Conservation (phyloP, 805 yeast species). For the Yamadazyma kitorensis region DNA sequence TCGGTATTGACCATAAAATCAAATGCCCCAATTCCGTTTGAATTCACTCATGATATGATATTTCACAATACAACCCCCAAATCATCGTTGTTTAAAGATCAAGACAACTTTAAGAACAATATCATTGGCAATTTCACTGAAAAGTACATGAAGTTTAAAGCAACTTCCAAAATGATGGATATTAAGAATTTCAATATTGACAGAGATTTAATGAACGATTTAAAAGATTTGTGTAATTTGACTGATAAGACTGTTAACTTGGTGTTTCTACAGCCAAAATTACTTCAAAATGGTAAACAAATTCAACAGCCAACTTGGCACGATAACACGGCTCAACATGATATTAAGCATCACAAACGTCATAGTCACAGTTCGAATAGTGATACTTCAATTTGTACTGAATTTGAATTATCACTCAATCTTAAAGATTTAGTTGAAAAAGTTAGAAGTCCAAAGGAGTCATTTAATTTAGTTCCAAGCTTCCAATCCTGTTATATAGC, state of each 20-base stretch:
- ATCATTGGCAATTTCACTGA: conserved; percentile 21
- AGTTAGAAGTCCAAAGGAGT: conserved; percentile 5
- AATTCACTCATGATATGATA: conserved; percentile 33
- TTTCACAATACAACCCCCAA: conserved; percentile 19
- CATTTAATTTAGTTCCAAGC: conserved; percentile 33
- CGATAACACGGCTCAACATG: no score
- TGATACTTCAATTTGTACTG: no score
- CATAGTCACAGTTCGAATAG: no score
- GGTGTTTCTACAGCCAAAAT: conserved; percentile 15
- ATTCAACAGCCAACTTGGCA: conserved; percentile 4
- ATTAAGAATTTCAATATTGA: conserved; percentile 26
- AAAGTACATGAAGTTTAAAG: conserved; percentile 17
- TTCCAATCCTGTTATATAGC: conserved; percentile 35
- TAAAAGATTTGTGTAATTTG: conserved; percentile 25
- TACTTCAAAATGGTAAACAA: conserved; percentile 6
- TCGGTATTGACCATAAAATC: conserved; percentile 32
- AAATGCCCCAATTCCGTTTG: conserved; percentile 35
- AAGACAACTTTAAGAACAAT: conserved; percentile 24
- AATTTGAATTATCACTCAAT: conserved; percentile 16
- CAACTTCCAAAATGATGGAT: conserved; percentile 20
- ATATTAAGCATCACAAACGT: no score
- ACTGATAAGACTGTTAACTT: conserved; percentile 26
- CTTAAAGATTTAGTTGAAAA: conserved; percentile 7
- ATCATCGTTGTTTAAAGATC: conserved; percentile 10
- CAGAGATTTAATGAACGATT: conserved; percentile 25